A percentile compares a stretch with the other conserved stretches of the same genome.
phyloP scores from a whole-genome alignment of 768 basidiomycete genomes.

The Tulasnella sp. region DNA sequence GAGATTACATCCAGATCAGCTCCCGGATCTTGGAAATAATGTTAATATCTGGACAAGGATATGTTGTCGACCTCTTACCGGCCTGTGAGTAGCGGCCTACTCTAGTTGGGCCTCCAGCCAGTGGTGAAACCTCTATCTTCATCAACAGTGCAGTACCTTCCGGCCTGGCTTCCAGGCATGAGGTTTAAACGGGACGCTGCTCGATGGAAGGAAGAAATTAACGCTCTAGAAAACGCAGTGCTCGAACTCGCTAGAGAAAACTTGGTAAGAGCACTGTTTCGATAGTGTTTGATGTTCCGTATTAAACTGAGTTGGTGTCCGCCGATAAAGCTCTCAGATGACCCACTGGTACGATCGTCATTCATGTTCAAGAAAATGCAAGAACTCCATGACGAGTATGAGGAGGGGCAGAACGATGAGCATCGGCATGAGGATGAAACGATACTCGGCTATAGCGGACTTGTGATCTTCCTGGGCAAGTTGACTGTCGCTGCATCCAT shows the following conservation, averaged over 20 bases:
- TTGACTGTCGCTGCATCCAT: neutral
- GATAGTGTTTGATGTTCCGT: no score
- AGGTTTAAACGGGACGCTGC: constrained; percentile 11
- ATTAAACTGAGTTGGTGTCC: neutral
- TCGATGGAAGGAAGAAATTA: neutral
- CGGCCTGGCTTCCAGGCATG: constrained; percentile 17
- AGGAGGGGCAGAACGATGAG: neutral
- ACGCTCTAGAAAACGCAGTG: neutral
- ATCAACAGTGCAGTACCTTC: constrained; percentile 17
- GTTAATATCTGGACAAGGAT: neutral
- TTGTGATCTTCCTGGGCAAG: neutral
- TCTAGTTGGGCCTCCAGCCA: neutral
- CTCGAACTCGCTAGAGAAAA: neutral
- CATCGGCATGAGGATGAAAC: neutral
- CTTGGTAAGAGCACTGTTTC: neutral
- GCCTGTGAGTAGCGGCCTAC: neutral
- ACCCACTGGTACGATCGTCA: neutral
- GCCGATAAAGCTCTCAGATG: neutral
- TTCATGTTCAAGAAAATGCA: neutral
- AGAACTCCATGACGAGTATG: neutral
- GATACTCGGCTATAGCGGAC: neutral
- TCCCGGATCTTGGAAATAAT: neutral
- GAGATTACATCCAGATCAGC: neutral
- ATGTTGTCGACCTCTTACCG: constrained; percentile 15
- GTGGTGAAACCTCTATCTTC: neutral